Percentiles rank a stretch among this genome's conserved stretches.
Evolutionary conservation across 768 basidiomycete species (phyloP).

Genomic region (Amanita pallidorosea): DNA sequence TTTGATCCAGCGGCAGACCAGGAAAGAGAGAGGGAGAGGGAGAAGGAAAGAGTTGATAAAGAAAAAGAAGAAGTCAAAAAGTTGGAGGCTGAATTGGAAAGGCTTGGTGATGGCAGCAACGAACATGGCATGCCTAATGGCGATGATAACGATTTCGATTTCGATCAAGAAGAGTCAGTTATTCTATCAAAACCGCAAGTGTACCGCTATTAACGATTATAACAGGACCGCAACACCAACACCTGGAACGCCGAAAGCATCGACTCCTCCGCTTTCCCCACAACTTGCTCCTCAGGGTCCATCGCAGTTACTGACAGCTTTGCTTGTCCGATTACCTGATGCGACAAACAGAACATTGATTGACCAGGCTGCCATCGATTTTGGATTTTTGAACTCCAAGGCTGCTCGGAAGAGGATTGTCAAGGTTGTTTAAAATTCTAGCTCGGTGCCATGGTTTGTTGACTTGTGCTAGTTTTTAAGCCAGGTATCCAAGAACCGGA

Average conservation of each 20-base stretch:
- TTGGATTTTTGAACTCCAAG: slow-evolving; percentile 94
- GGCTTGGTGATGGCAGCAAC: slow-evolving; percentile 32
- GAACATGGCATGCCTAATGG: slow-evolving; percentile 7
- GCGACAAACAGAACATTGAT: slow-evolving; percentile 85
- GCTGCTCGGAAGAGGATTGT: slow-evolving; percentile 87
- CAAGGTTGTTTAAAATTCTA: slow-evolving; percentile 38
- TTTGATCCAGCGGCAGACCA: slow-evolving; percentile 22
- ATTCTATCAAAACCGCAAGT: neutral
- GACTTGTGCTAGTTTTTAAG: slow-evolving; percentile 54
- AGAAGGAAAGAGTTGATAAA: slow-evolving; percentile 37
- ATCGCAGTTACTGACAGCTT: slow-evolving; percentile 81
- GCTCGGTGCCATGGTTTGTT: slow-evolving; percentile 1
- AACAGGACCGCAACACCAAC: slow-evolving; percentile 48
- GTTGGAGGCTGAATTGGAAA: slow-evolving; percentile 70
- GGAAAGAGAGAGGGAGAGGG: slow-evolving; percentile 40
- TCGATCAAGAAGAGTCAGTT: slow-evolving; percentile 28
- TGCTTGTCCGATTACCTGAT: slow-evolving; percentile 87
- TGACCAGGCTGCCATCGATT: slow-evolving; percentile 92
- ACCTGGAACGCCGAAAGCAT: slow-evolving; percentile 54
- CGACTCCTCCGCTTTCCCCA: slow-evolving; percentile 51
- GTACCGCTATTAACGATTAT: slow-evolving; percentile 10
- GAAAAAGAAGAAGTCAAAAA: slow-evolving; percentile 65
- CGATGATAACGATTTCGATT: slow-evolving; percentile 9
- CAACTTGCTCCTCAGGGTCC: slow-evolving; percentile 81
- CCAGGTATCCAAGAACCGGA: slow-evolving; percentile 79